phyloP scores from a whole-genome alignment of 2,329 filamentous ascomycete species.

The Trichoderma afroharzianum region DNA sequence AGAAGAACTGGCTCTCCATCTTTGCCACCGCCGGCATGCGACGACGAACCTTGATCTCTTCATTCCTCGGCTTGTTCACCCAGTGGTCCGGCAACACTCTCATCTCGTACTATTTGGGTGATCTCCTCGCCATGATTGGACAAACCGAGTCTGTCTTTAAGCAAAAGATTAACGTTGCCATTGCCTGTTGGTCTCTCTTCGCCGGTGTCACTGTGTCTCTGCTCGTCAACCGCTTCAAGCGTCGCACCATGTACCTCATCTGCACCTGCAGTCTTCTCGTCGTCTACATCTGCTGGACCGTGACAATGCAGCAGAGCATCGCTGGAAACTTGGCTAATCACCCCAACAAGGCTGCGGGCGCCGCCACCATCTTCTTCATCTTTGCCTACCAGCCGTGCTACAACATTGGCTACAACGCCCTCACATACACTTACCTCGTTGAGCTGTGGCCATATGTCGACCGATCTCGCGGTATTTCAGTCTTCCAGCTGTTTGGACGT shows the following conservation, averaged over 20 bases:
- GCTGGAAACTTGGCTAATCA: not conserved
- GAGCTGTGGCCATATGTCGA: conserved; percentile 1
- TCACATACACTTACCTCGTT: not conserved
- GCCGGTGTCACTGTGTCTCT: not conserved
- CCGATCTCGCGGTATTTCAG: not conserved
- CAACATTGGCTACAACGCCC: conserved; percentile 4
- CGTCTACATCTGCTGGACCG: conserved; percentile 4
- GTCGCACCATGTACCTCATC: not conserved
- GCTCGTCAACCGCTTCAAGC: conserved; percentile 3
- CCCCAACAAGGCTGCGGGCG: not conserved
- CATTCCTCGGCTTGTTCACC: conserved; percentile 1
- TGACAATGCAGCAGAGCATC: not conserved
- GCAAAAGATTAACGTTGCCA: conserved; percentile 10
- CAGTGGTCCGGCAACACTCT: conserved; percentile 6
- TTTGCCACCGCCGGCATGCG: not conserved
- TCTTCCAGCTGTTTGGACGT: not conserved
- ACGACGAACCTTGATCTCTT: not conserved
- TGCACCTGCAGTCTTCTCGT: not conserved
- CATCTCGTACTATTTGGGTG: conserved; percentile 1
- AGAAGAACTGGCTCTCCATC: not conserved
- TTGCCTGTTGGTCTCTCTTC: not conserved
- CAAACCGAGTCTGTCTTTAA: not conserved
- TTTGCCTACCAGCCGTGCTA: conserved; percentile 1
- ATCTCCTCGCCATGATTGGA: conserved; percentile 1
- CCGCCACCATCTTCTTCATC: conserved; percentile 2